phyloP scores from a whole-genome alignment of 768 basidiomycete genomes.

The Boletus insuetus region DNA sequence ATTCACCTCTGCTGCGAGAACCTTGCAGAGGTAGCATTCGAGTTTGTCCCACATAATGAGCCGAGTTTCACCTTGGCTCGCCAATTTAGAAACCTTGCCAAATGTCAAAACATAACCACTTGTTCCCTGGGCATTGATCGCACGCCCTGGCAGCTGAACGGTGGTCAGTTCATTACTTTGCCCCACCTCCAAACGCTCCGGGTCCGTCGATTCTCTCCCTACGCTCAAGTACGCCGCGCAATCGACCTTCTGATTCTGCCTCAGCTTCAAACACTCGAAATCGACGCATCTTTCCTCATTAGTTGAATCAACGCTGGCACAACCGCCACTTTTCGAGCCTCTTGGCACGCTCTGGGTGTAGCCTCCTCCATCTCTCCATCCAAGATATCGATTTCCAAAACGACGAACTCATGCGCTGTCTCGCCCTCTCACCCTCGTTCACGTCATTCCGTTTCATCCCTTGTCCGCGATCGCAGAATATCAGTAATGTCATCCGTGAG shows the following conservation, averaged over 20 bases:
- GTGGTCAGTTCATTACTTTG: conserved; percentile 1
- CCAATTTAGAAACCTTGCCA: conserved; percentile 2
- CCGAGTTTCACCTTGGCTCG: conserved; percentile 1
- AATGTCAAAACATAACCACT: conserved; percentile 20
- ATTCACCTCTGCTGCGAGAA: conserved; percentile 11
- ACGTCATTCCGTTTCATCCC: conserved; percentile 14
- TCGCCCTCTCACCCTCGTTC: conserved; percentile 11
- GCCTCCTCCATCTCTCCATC: conserved; percentile 13
- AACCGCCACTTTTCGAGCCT: conserved; percentile 12
- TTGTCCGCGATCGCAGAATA: conserved; percentile 16
- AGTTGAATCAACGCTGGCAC: conserved; percentile 8
- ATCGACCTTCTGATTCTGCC: conserved; percentile 19
- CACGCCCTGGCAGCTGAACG: neutral
- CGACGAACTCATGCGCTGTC: conserved; percentile 18
- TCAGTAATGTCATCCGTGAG: conserved; percentile 2
- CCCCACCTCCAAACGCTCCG: conserved; percentile 15
- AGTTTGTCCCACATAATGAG: conserved; percentile 1
- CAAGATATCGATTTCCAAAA: conserved; percentile 12
- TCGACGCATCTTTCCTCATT: conserved; percentile 5
- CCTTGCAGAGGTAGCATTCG: conserved; percentile 14
- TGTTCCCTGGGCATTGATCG: conserved; percentile 18
- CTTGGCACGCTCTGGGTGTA: conserved; percentile 11
- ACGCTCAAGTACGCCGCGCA: neutral
- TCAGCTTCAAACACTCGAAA: conserved; percentile 17
- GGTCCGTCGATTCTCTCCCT: conserved; percentile 7